Evolutionary conservation across 2,329 filamentous ascomycete genomes (phyloP).

Genomic region (Septoria petroselini): DNA sequence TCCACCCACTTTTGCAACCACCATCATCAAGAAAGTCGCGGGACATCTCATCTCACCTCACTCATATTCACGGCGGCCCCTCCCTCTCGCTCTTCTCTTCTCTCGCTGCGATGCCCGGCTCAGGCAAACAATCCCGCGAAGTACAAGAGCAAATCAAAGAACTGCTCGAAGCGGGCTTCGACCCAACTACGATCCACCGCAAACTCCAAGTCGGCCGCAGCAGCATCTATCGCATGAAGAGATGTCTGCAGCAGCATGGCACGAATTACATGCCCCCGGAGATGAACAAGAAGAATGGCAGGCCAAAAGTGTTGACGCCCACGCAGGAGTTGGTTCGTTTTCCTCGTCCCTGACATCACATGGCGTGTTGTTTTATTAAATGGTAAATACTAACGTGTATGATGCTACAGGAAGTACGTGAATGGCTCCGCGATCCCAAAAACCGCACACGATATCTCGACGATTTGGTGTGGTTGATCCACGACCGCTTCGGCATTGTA

Average conservation of each 20-base stretch:
- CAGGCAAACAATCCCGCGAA: conserved; percentile 33
- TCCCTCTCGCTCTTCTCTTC: no score
- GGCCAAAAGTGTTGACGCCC: conserved; percentile 35
- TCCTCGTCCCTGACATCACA: background rate
- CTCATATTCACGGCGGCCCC: conserved; percentile 4
- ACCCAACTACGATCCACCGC: conserved; percentile 37
- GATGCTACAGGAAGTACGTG: conserved; percentile 31
- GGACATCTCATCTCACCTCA: conserved; percentile 8
- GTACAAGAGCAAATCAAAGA: conserved; percentile 36
- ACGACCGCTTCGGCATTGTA: conserved; percentile 36
- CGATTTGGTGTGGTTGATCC: conserved; percentile 38
- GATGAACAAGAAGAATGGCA: conserved; percentile 38
- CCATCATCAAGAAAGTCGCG: conserved; percentile 2
- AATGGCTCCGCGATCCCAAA: conserved; percentile 35
- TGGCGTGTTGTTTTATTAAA: background rate
- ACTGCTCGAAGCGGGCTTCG: conserved; percentile 37
- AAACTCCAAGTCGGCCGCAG: conserved; percentile 35
- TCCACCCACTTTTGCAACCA: conserved; percentile 2
- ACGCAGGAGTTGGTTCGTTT: conserved; percentile 36
- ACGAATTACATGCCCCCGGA: conserved; percentile 36
- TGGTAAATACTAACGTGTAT: background rate
- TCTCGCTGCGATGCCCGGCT: conserved; percentile 31
- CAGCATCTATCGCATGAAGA: conserved; percentile 38
- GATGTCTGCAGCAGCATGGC: conserved; percentile 36
- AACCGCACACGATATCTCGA: conserved; percentile 36